Base-by-base conservation (phyloP, 768 basidiomycete species). In the Gelatoporia subvermispora region DNA sequence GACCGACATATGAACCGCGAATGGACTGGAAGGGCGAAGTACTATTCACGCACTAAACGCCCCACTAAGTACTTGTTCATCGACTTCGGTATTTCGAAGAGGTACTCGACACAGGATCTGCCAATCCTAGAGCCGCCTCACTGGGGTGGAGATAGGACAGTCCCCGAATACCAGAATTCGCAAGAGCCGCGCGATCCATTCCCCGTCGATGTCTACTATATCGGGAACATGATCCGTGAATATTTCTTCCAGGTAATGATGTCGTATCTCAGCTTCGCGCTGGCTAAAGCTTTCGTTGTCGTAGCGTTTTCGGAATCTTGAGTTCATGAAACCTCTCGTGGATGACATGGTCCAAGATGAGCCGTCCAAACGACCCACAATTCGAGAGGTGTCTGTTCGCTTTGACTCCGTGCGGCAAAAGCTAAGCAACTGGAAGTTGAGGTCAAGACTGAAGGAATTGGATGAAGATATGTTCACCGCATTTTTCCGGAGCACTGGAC, bases 291-390 rank as follows among this genome's bases (percentile, higher is more conserved):
- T 2, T n/a, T 47, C 15, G 17, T 15, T 35, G 43, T 28, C 10
- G 22, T 49, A 64, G 60, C 48, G 43, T 23, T 58, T 51, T 25
- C 31, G 38, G 13, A 55, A 55, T 11, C 38, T 62, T 15, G 60
- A 57, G 2, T 65, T 65, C 53, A 42, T 68, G 57, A n/a, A 35
- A 17, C 46, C 53, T 15, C 50, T 69, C 4, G 46, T 67, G 3
- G 31, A 42, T 3, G 47, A 52, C 3, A 68, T 69, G 67, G 52
- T 55, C 0, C 52, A 50, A 4, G 48, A 45, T 1, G 59, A 63
- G 35, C 68, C 68, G 0, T 35, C 42, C 4, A 38, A 41, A 18
- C 58, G 68, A 3, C 67, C 67, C 1, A 53, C 55, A 3, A 58
- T 59, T 2, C 35, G 48, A 22, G 50, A 59, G n/a, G 60, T 55